phyloP scores from a whole-genome alignment of 345 rosid species.

The Brassica carinata region DNA sequence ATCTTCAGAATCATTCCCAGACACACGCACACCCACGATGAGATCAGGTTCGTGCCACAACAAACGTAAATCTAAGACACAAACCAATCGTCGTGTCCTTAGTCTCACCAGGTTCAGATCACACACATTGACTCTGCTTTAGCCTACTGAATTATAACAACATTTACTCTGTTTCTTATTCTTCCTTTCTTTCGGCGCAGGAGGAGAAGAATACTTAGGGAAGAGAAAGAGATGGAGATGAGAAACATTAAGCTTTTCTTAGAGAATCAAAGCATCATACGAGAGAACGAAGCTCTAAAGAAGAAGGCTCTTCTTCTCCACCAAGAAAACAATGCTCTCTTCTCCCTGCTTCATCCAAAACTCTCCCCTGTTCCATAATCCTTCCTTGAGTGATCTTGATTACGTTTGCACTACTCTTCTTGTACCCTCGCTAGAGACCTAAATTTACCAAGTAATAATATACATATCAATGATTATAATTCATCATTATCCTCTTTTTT shows the following conservation, averaged over 20 bases:
- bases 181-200: background rate
- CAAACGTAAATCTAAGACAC: slow-evolving; percentile 17
- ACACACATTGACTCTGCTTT: background rate
- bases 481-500: background rate
- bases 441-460: background rate
- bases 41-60: slow-evolving; percentile 18
- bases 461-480: background rate
- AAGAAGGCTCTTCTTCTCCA: slow-evolving; percentile 64
- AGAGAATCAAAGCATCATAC: slow-evolving; percentile 64
- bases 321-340: slow-evolving; percentile 64
- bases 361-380: slow-evolving; percentile 19
- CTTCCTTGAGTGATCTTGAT: slow-evolving; percentile 1
- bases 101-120: slow-evolving; percentile 31
- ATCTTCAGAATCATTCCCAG: slow-evolving; percentile 22
- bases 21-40: background rate
- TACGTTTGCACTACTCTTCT: slow-evolving; percentile 58
- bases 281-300: slow-evolving; percentile 69
- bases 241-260: slow-evolving; percentile 61
- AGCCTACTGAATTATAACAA: background rate
- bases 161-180: background rate
- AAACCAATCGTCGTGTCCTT: slow-evolving; percentile 2
- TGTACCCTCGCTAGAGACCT: background rate
- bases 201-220: slow-evolving; percentile 46
- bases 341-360: slow-evolving; percentile 53
- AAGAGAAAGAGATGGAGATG: slow-evolving; percentile 48